These are phyloP conservation scores for Neonectria magnoliae DNA, from an alignment of 2,329 filamentous ascomycete species.

Conservation along the genomic window DNA sequence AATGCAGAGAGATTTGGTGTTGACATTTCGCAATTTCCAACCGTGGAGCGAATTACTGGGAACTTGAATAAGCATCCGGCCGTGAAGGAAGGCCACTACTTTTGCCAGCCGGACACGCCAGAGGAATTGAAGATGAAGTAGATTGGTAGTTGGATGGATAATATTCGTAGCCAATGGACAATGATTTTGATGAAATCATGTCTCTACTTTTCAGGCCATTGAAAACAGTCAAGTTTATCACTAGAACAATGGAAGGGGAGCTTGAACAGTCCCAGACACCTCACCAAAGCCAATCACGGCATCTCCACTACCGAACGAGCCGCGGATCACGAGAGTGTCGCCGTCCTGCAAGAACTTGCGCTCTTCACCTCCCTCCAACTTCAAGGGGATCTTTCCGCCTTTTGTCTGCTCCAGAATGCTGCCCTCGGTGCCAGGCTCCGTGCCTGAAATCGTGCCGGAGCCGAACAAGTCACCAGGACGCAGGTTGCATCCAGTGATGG, in stretches of 20 bases:
- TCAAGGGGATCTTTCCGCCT: conserved; percentile 72
- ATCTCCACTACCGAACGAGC: conserved; percentile 72
- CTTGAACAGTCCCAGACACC: conserved; percentile 69
- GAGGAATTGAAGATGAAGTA: conserved; percentile 41
- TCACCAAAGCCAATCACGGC: conserved; percentile 81
- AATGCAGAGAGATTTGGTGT: conserved; percentile 65
- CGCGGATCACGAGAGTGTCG: conserved; percentile 73
- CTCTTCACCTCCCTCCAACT: conserved; percentile 71
- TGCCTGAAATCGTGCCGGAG: conserved; percentile 79
- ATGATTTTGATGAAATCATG: neutral
- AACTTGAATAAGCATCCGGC: conserved; percentile 59
- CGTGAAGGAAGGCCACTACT: conserved; percentile 63
- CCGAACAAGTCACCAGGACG: conserved; percentile 79
- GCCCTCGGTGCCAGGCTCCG: conserved; percentile 70
- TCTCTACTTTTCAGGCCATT: neutral
- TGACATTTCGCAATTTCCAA: conserved; percentile 60
- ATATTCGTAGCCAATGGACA: neutral
- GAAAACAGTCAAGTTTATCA: neutral
- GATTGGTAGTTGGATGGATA: neutral
- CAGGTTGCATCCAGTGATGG: conserved; percentile 79
- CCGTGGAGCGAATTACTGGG: conserved; percentile 56
- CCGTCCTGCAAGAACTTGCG: conserved; percentile 79
- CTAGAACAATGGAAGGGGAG: conserved; percentile 46
- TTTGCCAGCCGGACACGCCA: conserved; percentile 61
- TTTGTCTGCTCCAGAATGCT: conserved; percentile 78